Evolutionary conservation across 2,329 filamentous ascomycete genomes (phyloP), one percentile per base, ranked within the genome.

Genomic region (Aspergillaceae sp.): DNA sequence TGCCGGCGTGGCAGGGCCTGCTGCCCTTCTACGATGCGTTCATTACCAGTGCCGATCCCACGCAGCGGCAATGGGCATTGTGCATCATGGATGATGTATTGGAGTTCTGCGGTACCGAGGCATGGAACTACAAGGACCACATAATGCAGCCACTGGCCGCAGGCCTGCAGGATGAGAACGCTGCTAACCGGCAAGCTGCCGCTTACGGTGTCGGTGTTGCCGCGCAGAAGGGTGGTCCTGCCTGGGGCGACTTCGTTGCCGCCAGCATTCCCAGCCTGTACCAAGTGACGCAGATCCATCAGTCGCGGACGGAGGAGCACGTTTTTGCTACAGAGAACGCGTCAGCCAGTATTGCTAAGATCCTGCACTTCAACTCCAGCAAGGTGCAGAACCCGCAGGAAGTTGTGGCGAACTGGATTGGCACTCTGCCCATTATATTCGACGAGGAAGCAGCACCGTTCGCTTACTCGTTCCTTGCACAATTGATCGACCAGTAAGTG

Each of bases 61-160:
- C 90, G 11, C 91, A 97, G 67, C 82, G 92, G 46, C 92, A 98
- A 65, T 98, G 92, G 92, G 91, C 89, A n/a, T 78, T 98, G 45
- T 98, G 92, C 74, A 96, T 98, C 57, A 88, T 96, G 76, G 92
- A 98, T 61, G 92, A 98, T 65, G 91, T 98, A 33, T 78, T 98
- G 33, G 92, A 98, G 66, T 98, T 97, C 73, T 97, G 90, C 64
- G 90, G 91, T 1, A 78, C 84, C 0, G 83, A 94, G 56, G 94
- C 87, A 58, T 91, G 85, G 74, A 82, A 84, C 54, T 98, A 94
- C 65, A 83, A 84, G 60, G 80, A 83, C 56, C 83, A 90, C 61
- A 95, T 98, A 58, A 82, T 90, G 47, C 82, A 89, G 58, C 90
- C 92, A 7, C 78, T 98, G 35, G 77, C 94, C 40, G 82, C 86